Base-by-base conservation (phyloP, 2,329 filamentous ascomycete genomes). In the Hysterium pulicare region DNA sequence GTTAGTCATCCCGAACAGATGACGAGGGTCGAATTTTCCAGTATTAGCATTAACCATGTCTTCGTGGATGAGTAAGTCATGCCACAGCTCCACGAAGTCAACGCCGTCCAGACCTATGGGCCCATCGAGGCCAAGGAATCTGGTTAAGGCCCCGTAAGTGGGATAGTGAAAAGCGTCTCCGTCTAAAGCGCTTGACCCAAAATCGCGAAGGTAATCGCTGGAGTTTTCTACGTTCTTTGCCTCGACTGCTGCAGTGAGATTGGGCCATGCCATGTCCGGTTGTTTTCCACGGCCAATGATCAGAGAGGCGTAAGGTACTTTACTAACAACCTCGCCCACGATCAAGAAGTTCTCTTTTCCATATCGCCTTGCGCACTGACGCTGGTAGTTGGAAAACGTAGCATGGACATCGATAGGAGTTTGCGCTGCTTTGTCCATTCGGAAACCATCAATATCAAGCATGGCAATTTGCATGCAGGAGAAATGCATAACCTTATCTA, bases 371-470 rank as follows among this genome's bases (percentile, higher is more conserved):
- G 81, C 81, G 57, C 81, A 84, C 31, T 74, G 66, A 26, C 81
- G 71, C 54, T 82, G 76, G 7, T 73, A 71, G 17, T 71, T 65
- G 17, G 78, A 79, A 58, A 79, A 83, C 33, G 78, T 72, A 5
- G 72, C 79, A 44, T 81, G 70, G 1, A 79, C 73, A 54, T 84
- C 82, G 5, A 83, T 73, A 0, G 81, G 83, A 10, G 79, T 74
- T 53, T 83, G 81, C 13, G 79, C 76, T 2, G 79, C 82, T 61
- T 85, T 85, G 64, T 85, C 82, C 61, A 82, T 81, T 41, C 82
- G 76, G 55, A 81, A 83, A 0, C 81, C 82, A 54, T 85, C 82
- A 42, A 85, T 77, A 53, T 84, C 82, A n/a, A 85, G 68, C 48
- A 74, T 77, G 19, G 70, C 63, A 43, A 85, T 81, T 24, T 78